These are phyloP conservation scores for Vanilla planifolia DNA, from an alignment of 106 monocot species.

Conservation along the genomic window DNA sequence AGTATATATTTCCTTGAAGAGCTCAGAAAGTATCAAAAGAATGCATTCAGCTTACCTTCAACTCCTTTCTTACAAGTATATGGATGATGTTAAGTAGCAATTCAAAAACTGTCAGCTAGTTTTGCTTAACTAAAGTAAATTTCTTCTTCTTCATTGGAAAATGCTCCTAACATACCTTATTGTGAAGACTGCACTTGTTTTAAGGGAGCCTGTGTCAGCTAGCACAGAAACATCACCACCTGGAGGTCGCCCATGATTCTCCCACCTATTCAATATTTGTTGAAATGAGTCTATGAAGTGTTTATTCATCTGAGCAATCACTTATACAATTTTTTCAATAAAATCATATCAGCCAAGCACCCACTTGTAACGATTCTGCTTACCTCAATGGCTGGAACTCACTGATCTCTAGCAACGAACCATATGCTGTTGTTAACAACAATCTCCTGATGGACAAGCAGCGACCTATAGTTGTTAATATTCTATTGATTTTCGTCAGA, in stretches of 20 bases:
- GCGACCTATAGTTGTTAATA: conserved; percentile 4
- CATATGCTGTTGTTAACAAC: conserved; percentile 46
- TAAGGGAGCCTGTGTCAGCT: conserved; percentile 46
- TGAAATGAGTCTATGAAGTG: not conserved
- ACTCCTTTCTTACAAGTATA: no score
- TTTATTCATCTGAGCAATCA: no score
- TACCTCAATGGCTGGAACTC: conserved; percentile 76
- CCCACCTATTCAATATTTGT: conserved; percentile 47
- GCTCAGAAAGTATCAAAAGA: no score
- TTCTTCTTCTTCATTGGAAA: no score
- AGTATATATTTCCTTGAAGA: no score
- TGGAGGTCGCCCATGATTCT: conserved; percentile 57
- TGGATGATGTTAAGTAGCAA: no score
- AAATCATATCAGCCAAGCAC: not conserved
- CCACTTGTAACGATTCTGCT: not conserved
- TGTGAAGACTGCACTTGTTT: conserved; percentile 61
- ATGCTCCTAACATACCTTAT: conserved; percentile 65
- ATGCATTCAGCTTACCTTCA: no score
- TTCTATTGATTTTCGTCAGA: not conserved
- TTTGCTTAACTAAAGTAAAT: no score
- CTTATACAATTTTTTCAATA: not conserved
- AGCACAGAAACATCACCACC: conserved; percentile 68
- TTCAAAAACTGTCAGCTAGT: no score
- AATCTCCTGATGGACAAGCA: conserved; percentile 45
- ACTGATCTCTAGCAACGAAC: conserved; percentile 55